Base-by-base conservation (phyloP, 2,329 filamentous ascomycete species). In the Colletotrichum sp. region DNA sequence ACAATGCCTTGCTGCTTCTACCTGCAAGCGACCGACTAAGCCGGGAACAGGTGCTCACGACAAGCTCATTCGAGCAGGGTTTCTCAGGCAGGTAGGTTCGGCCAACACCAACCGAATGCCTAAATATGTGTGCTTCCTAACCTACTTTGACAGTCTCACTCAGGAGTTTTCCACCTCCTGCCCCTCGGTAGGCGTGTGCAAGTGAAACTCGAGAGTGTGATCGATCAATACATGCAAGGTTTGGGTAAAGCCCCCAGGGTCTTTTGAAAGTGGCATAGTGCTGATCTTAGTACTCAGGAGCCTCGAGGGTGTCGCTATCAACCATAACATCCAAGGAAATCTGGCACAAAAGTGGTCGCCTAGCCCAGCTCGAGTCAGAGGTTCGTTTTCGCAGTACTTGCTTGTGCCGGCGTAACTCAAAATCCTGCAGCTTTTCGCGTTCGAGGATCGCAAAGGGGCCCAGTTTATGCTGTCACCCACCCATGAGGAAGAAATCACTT, bases 401-500 rank as follows among this genome's bases (percentile, higher is more conserved):
- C 54, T 27, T 13, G 54, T 31, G 24, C 27, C 16, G n/a, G 34
- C 18, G 12, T 3, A 29, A 51, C 38, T 83, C 58, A 83, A 67
- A 51, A 21, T 8, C 7, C 8, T 57, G 13, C 78, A 97, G 92
- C 89, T 98, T 24, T 96, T 98, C 78, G 91, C 90, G 55, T 90
- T 98, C 61, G 84, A 89, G 58, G 97, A 98, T 82, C 91, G 97
- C 70, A 97, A 94, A 82, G 90, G 93, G 8, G 86, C 89, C 1
- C 87, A 90, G 6, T 94, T 94, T 75, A 88, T 99, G 34, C 89
- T 99, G 6, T 93, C 95, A 2, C 97, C 97, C 1, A 99, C 97
- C 0, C 97, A 99, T 75, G 97, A 99, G 80, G 97, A 99, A 82
- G 97, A 99, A 81, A 97, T 99, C 77, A 99, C 97, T 0, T 86